These are phyloP conservation scores for Mychonastes homosphaera DNA, from an alignment of 139 green algal species.

Conservation along the genomic window DNA sequence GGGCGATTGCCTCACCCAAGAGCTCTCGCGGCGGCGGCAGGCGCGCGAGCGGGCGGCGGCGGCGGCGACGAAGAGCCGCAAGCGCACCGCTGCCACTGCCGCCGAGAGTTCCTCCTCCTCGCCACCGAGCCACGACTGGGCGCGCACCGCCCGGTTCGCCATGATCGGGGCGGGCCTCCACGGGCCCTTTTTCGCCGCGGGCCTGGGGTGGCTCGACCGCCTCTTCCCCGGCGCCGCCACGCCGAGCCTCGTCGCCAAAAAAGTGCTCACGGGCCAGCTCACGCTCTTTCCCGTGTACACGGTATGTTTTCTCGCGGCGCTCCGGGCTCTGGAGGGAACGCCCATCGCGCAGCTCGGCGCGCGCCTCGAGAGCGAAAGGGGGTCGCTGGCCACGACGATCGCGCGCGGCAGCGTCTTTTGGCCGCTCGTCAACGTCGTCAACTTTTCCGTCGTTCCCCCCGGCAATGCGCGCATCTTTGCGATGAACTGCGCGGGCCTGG, in stretches of 20 bases:
- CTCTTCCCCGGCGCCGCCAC: slow-evolving; percentile 7
- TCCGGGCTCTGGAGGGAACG: slow-evolving; percentile 30
- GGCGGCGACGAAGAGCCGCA: not conserved
- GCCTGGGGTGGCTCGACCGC: slow-evolving; percentile 28
- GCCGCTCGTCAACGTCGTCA: slow-evolving; percentile 35
- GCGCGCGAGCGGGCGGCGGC: no score
- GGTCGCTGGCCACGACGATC: slow-evolving; percentile 17
- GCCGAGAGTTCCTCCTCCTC: not conserved
- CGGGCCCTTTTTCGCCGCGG: slow-evolving; percentile 31
- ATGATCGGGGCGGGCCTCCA: slow-evolving; percentile 29
- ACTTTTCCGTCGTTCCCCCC: slow-evolving; percentile 36
- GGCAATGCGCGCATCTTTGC: slow-evolving; percentile 24
- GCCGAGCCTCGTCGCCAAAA: slow-evolving; percentile 16
- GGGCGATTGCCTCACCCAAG: slow-evolving; percentile 10
- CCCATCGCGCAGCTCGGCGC: not conserved
- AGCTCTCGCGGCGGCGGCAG: slow-evolving; percentile 2
- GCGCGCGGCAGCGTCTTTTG: slow-evolving; percentile 24
- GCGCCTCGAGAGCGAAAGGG: slow-evolving; percentile 11
- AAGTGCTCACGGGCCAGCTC: slow-evolving; percentile 26
- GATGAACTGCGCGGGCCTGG: slow-evolving; percentile 23
- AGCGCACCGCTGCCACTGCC: not conserved
- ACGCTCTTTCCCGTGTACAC: slow-evolving; percentile 40
- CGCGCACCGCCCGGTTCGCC: slow-evolving; percentile 23
- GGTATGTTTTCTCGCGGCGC: slow-evolving; percentile 19
- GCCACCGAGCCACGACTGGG: slow-evolving; percentile 6